These are phyloP conservation scores for Mycena belliarum DNA, from an alignment of 768 basidiomycete genomes.

Conservation along the genomic window DNA sequence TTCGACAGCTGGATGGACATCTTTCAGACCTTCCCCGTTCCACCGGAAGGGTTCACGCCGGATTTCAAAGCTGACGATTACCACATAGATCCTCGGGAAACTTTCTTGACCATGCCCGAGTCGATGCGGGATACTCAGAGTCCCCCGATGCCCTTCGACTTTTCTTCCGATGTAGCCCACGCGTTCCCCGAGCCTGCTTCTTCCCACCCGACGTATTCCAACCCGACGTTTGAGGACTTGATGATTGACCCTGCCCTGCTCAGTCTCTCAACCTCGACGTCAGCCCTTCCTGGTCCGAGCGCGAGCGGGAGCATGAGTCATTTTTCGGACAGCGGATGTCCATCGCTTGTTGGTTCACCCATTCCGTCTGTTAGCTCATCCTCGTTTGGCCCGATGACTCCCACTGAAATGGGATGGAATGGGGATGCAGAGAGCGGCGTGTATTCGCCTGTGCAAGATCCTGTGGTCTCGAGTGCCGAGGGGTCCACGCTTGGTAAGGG, in stretches of 20 bases:
- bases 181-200: not conserved
- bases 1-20: constrained; percentile 55
- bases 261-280: constrained; percentile 25
- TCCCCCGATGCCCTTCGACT: constrained; percentile 6
- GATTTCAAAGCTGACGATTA: constrained; percentile 13
- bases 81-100: constrained; percentile 5
- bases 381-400: constrained; percentile 16
- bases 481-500: not conserved
- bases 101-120: constrained; percentile 3
- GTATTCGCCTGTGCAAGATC: constrained; percentile 12
- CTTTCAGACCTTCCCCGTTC: constrained; percentile 45
- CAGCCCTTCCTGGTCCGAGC: not conserved
- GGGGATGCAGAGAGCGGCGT: constrained; percentile 8
- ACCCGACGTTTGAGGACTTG: constrained; percentile 19
- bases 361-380: constrained; percentile 33
- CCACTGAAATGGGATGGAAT: constrained; percentile 9
- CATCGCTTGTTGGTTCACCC: constrained; percentile 29
- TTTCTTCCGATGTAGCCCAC: constrained; percentile 1
- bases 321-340: constrained; percentile 16
- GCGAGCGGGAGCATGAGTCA: constrained; percentile 1
- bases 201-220: not conserved
- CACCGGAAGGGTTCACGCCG: constrained; percentile 30
- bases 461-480: not conserved
- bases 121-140: not conserved
- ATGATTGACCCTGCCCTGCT: constrained; percentile 35